A percentile compares a stretch with the other conserved stretches of the same genome.
phyloP scores from a whole-genome alignment of 495 filamentous ascomycete genomes.

The Lasiosphaeria hispida region DNA sequence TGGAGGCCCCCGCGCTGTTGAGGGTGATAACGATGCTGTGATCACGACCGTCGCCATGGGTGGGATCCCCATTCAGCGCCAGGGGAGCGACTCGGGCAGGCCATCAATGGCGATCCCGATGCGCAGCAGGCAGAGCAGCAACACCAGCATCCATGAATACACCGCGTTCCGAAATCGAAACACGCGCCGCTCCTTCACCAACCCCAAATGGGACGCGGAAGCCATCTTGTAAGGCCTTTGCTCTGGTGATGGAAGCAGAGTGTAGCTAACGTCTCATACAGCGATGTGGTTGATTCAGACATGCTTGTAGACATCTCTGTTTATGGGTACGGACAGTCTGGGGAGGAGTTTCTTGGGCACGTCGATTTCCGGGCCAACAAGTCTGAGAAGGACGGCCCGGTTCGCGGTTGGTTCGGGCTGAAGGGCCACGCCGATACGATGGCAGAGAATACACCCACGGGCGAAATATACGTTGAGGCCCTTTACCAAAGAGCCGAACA shows the following conservation, averaged over 20 bases:
- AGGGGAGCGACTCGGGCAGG: slow-evolving; percentile 71
- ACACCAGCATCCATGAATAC: slow-evolving; percentile 74
- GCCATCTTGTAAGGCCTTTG: slow-evolving; percentile 77
- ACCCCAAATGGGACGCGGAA: slow-evolving; percentile 94
- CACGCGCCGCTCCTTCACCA: slow-evolving; percentile 63
- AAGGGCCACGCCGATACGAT: slow-evolving; percentile 58
- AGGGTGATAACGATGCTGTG: slow-evolving; percentile 48
- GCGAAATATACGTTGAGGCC: slow-evolving; percentile 87
- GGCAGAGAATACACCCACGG: slow-evolving; percentile 62
- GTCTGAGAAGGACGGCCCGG: slow-evolving; percentile 60
- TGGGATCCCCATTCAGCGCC: slow-evolving; percentile 60
- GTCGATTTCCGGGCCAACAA: slow-evolving; percentile 71
- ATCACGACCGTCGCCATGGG: slow-evolving; percentile 47
- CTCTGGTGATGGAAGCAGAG: background rate
- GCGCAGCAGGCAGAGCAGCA: slow-evolving; percentile 91
- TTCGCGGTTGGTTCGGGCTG: slow-evolving; percentile 85
- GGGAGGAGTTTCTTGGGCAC: slow-evolving; percentile 90
- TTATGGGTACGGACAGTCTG: slow-evolving; percentile 75
- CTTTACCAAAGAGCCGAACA: slow-evolving; percentile 85
- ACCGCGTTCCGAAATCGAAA: slow-evolving; percentile 61
- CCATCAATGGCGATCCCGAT: slow-evolving; percentile 87
- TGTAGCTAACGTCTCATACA: slow-evolving; percentile 44
- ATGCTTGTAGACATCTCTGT: slow-evolving; percentile 91
- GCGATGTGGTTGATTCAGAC: slow-evolving; percentile 91
- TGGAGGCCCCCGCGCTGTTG: slow-evolving; percentile 61